A percentile compares a stretch with the other conserved stretches of the same genome.
phyloP scores from a whole-genome alignment of 2,329 filamentous ascomycete genomes.

The Fusarium tuaranense region DNA sequence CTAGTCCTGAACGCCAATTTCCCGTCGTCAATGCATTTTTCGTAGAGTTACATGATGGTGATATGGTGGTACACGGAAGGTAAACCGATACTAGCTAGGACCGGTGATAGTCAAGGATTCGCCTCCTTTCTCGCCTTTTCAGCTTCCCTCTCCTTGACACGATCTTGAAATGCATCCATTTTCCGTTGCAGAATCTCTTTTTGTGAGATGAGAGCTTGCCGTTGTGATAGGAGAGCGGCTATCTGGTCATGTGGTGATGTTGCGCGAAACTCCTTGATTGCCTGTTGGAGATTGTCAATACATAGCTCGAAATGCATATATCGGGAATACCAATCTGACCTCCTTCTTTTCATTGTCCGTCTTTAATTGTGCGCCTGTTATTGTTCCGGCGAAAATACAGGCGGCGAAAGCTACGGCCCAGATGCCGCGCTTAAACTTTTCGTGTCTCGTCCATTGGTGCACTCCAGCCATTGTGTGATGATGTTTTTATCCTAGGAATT shows the following conservation, averaged over 20 bases:
- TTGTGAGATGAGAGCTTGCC: constrained; percentile 53
- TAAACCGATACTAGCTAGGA: background rate
- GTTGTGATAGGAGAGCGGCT: constrained; percentile 57
- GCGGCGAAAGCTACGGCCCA: constrained; percentile 60
- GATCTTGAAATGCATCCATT: constrained; percentile 53
- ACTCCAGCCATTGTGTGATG: constrained; percentile 25
- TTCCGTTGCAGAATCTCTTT: constrained; percentile 56
- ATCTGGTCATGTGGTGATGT: constrained; percentile 59
- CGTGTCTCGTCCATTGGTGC: constrained; percentile 45
- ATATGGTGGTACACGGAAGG: constrained; percentile 5
- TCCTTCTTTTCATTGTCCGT: constrained; percentile 59
- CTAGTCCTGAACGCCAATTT: constrained; percentile 23
- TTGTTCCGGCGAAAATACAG: constrained; percentile 59
- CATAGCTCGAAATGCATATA: background rate
- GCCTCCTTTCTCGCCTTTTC: constrained; percentile 40
- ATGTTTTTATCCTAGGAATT: background rate
- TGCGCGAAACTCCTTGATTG: constrained; percentile 53
- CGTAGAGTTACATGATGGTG: constrained; percentile 26
- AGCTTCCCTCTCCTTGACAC: constrained; percentile 53
- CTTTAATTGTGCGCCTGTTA: constrained; percentile 64
- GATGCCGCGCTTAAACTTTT: constrained; percentile 50
- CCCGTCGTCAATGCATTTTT: constrained; percentile 7
- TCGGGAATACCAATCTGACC: constrained; percentile 43
- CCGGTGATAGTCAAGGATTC: background rate
- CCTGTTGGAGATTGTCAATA: constrained; percentile 35